Evolutionary conservation across 2,329 filamentous ascomycete genomes (phyloP).

Genomic region (Fusarium albosuccineum): DNA sequence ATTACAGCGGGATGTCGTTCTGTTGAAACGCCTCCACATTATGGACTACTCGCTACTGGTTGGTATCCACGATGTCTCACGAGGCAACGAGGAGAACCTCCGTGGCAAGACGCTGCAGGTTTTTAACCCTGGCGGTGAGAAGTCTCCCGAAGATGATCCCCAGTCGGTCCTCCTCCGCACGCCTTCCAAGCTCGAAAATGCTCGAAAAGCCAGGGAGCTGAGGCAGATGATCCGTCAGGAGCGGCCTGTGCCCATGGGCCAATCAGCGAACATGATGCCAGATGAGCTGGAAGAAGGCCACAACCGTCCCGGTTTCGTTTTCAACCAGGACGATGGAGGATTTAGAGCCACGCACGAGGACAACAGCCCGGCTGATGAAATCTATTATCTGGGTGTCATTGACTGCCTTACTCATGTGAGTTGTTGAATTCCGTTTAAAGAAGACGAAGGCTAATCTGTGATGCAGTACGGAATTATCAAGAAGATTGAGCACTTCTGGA

Average conservation of each 20-base stretch:
- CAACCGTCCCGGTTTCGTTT: constrained; percentile 79
- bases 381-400: constrained; percentile 98
- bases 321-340: constrained; percentile 94
- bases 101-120: constrained; percentile 91
- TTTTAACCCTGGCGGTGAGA: constrained; percentile 88
- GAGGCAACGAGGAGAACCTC: constrained; percentile 95
- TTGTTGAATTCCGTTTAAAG: constrained; percentile 40
- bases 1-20: constrained; percentile 85
- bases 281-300: constrained; percentile 85
- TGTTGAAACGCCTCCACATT: constrained; percentile 90
- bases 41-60: constrained; percentile 99
- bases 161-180: constrained; percentile 83
- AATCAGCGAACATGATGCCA: constrained; percentile 87
- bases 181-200: constrained; percentile 92
- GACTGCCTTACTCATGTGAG: constrained; percentile 97
- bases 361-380: constrained; percentile 85
- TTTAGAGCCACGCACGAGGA: constrained; percentile 94
- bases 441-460: constrained; percentile 43
- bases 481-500: constrained; percentile 96
- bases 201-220: constrained; percentile 89
- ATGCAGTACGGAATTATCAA: constrained; percentile 91
- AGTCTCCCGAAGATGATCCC: constrained; percentile 66
- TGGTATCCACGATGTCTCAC: constrained; percentile 90
- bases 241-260: constrained; percentile 91
- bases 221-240: constrained; percentile 93